Percentiles rank a stretch among this genome's conserved stretches.
These are phyloP conservation scores for Alternaria hordeiaustralica DNA, from an alignment of 2,329 filamentous ascomycete species.

Conservation along the genomic window DNA sequence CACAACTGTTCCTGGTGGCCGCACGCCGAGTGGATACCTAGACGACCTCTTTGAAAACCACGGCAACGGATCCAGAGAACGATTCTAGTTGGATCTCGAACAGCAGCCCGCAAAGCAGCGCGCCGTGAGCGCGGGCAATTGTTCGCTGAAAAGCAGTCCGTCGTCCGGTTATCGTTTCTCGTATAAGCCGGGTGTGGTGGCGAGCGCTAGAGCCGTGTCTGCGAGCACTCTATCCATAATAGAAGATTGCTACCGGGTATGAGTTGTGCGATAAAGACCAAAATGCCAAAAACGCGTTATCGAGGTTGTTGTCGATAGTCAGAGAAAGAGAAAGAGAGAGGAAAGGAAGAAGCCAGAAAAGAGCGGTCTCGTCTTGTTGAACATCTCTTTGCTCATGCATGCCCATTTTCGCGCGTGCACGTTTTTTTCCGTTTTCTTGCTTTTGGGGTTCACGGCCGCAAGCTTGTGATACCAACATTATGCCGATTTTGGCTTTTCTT, in stretches of 20 bases:
- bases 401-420: not conserved
- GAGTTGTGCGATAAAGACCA: not conserved
- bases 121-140: constrained; percentile 2
- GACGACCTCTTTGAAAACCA: constrained; percentile 89
- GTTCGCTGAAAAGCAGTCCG: not conserved
- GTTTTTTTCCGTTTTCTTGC: not conserved
- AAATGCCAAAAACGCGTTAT: not conserved
- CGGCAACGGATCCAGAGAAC: constrained; percentile 45
- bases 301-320: not conserved
- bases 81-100: constrained; percentile 38
- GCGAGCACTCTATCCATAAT: not conserved
- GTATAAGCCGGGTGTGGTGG: not conserved
- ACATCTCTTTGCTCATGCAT: not conserved
- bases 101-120: constrained; percentile 12
- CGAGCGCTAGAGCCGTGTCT: constrained; percentile 1
- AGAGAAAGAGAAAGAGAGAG: not conserved
- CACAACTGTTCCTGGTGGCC: constrained; percentile 60
- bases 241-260: not conserved
- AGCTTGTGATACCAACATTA: not conserved
- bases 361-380: not conserved
- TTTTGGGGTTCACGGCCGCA: not conserved
- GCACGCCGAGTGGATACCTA: constrained; percentile 86
- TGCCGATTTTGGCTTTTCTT: not conserved
- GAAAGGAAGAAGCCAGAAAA: not conserved
- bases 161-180: constrained; percentile 2